Evolutionary conservation across 1,139 yeast species (phyloP), one percentile per base, ranked within the genome.

Genomic region (Meyerozyma sp.): DNA sequence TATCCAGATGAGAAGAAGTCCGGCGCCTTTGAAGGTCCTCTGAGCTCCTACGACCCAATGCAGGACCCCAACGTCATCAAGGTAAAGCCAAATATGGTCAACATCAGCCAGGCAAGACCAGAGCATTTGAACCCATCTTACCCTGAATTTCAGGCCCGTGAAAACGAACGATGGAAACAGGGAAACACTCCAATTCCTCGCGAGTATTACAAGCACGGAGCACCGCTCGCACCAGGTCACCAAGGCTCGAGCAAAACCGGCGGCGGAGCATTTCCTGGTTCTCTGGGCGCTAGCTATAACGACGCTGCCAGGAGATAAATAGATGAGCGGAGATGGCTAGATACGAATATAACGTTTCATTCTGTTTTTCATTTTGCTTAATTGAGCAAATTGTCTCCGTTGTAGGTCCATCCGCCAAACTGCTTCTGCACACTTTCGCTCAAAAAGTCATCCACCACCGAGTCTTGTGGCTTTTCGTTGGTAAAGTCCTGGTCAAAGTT

Each of bases 351-450:
- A 30, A 8, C 10, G 9, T 30, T 7, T n/a, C 8, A 7, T 29
- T n/a, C 3, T 29, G 13, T 29, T 30, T 11, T 30, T n/a, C 34
- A 13, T 6, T 13, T 11, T 27, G 13, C 29, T 16, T 34, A 34
- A 25, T 34, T 34, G 26, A 34, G 37, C 21, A 20, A 9, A 21
- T 34, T 34, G 37, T 77, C 81, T 9, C 93, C 96, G 44, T 88
- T 89, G 63, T 90, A 91, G 1, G 97, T 91, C 98, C 98, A 93
- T 4, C 98, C 98, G 41, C 96, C 98, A 73, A 93, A 93, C 66
- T 93, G 98, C 60, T 86, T 84, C 64, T 93, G 98, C 20, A 93
- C 96, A 53, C 91, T 81, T 56, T 87, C 96, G 62, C 89, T 87
- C 65, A 81, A 77, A 54, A 79, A 87, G 59, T 90, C 96, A 61